These are phyloP conservation scores for Pestalotiopsis sp. DNA, from an alignment of 2,329 filamentous ascomycete genomes.

Conservation along the genomic window DNA sequence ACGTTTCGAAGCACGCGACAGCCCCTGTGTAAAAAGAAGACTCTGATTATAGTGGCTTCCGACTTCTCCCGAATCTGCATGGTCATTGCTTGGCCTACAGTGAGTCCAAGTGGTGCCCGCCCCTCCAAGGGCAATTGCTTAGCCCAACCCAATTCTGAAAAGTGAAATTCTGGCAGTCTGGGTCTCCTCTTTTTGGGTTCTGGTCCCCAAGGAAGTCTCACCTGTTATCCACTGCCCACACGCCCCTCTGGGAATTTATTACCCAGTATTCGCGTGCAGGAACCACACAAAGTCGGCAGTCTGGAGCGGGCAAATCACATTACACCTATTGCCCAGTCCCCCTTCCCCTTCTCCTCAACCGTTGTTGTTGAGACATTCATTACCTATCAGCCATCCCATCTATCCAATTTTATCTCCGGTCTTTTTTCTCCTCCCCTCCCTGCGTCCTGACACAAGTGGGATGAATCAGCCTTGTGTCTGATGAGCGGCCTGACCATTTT, in stretches of 20 bases:
- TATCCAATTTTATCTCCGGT: constrained; percentile 4
- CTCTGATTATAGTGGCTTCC: neutral
- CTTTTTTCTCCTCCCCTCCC: neutral
- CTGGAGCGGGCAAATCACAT: neutral
- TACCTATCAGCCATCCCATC: neutral
- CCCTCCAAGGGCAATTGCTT: neutral
- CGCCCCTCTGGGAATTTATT: neutral
- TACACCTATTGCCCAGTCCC: neutral
- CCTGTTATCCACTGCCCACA: neutral
- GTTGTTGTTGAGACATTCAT: no score
- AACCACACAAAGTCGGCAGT: neutral
- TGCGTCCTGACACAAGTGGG: constrained; percentile 2
- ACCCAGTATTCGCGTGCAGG: neutral
- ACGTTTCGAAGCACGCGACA: constrained; percentile 8
- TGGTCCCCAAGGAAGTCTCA: neutral
- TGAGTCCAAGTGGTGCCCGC: neutral
- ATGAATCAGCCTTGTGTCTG: constrained; percentile 2
- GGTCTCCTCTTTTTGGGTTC: neutral
- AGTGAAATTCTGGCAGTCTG: neutral
- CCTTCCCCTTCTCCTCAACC: neutral
- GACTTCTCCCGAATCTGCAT: constrained; percentile 6
- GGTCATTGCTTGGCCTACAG: neutral
- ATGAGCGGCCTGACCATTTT: neutral
- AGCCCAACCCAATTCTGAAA: neutral
- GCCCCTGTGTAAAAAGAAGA: neutral